Conservation (phyloP, 352 stramenopile genomes). For the Globisporangium rhizosaccharum region DNA sequence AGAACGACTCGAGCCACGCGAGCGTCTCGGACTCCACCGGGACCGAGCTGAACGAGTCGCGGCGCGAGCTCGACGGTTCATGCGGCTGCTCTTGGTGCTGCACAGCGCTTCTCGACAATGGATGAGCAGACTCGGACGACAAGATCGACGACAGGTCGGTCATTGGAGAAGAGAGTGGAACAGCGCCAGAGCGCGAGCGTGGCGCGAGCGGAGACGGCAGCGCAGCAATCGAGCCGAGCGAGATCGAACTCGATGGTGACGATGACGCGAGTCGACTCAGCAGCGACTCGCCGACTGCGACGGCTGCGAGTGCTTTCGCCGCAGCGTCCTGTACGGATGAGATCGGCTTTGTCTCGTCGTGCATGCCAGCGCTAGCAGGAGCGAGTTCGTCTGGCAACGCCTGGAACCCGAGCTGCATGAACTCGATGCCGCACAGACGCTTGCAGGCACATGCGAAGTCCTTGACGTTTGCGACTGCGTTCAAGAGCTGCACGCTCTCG, state of each 20-base stretch:
- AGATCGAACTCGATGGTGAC: slow-evolving; percentile 5
- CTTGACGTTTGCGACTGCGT: slow-evolving; percentile 57
- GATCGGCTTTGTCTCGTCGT: neutral
- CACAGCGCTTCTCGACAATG: neutral
- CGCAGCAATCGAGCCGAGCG: neutral
- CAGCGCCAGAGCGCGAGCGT: neutral
- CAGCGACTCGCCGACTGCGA: slow-evolving; percentile 27
- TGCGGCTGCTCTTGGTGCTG: neutral
- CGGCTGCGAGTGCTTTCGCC: slow-evolving; percentile 21
- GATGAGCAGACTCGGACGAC: neutral
- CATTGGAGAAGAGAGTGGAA: slow-evolving; percentile 1
- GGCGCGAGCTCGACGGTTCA: neutral
- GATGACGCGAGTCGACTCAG: slow-evolving; percentile 24
- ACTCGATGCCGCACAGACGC: slow-evolving; percentile 36
- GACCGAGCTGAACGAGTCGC: slow-evolving; percentile 13
- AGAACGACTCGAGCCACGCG: slow-evolving; percentile 58
- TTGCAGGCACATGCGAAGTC: slow-evolving; percentile 53
- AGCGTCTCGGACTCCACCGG: slow-evolving; percentile 36
- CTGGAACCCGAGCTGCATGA: slow-evolving; percentile 49
- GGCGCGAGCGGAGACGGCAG: neutral
- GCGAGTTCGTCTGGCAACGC: slow-evolving; percentile 15
- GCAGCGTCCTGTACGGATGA: neutral
- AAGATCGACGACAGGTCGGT: slow-evolving; percentile 9
- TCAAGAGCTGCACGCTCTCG: slow-evolving; percentile 58
- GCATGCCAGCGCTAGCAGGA: slow-evolving; percentile 1